Evolutionary conservation across 2,329 filamentous ascomycete genomes (phyloP).

Genomic region (Leptographium lundbergii): DNA sequence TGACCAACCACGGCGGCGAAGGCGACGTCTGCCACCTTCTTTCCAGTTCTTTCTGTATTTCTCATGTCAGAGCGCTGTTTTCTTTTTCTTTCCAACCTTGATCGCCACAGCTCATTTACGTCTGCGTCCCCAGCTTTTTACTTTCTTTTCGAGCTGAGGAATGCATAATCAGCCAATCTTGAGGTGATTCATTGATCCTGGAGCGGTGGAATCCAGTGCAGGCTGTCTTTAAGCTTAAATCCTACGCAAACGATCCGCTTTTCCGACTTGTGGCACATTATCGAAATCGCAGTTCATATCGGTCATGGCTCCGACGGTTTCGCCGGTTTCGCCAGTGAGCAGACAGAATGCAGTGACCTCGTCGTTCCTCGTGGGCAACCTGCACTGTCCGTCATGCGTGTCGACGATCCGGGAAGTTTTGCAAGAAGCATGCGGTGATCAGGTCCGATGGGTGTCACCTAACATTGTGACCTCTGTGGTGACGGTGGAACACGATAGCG

Average conservation of each 20-base stretch:
- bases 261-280: too few species aligned
- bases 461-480: conserved; percentile 62
- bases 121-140: too few species aligned
- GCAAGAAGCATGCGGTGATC: conserved; percentile 29
- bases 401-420: conserved; percentile 50
- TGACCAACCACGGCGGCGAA: not conserved
- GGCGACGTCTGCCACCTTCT: not conserved
- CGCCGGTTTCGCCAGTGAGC: conserved; percentile 11
- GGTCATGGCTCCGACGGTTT: conserved; percentile 14
- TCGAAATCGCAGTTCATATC: not conserved
- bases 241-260: not conserved
- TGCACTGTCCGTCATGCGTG: conserved; percentile 69
- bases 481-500: conserved; percentile 41
- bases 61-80: not conserved
- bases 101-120: not conserved
- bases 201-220: too few species aligned
- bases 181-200: too few species aligned
- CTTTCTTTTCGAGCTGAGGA: too few species aligned
- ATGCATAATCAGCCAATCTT: too few species aligned
- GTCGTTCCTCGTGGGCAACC: conserved; percentile 56
- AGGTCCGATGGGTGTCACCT: conserved; percentile 47
- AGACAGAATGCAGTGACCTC: conserved; percentile 28
- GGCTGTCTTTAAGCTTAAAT: not conserved
- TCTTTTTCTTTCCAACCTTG: not conserved
- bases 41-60: not conserved